phyloP scores from a whole-genome alignment of 2,329 filamentous ascomycete genomes.

The Aureobasidium zeae region DNA sequence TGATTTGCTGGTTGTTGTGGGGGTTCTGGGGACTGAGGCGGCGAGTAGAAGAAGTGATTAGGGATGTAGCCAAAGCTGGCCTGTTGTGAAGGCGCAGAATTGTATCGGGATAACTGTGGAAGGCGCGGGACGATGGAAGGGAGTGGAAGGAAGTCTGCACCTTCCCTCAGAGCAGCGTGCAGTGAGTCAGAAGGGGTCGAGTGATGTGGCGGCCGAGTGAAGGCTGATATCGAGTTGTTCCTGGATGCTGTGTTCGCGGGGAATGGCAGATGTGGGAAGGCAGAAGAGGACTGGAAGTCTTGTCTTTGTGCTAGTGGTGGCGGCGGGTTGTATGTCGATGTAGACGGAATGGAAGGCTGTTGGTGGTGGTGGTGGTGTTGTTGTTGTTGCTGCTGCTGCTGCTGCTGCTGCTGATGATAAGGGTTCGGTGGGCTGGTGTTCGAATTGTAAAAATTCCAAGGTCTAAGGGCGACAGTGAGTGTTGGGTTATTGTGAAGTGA shows the following conservation, averaged over 20 bases:
- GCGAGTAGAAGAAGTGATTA: constrained; percentile 15
- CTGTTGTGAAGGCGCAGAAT: neutral
- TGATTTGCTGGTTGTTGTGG: neutral
- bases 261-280: constrained; percentile 1
- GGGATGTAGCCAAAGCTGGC: constrained; percentile 14
- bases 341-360: neutral
- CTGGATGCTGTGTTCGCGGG: neutral
- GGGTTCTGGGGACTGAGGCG: constrained; percentile 1
- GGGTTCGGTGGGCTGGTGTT: neutral
- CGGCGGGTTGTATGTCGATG: neutral
- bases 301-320: neutral
- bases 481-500: too few species aligned
- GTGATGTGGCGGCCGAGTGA: neutral
- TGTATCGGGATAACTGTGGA: constrained; percentile 1
- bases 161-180: constrained; percentile 12
- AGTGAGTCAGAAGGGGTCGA: constrained; percentile 10
- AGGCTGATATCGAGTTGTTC: neutral
- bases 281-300: neutral
- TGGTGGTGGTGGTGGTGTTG: neutral
- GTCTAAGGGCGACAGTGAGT: constrained; percentile 1
- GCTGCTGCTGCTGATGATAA: neutral
- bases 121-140: constrained; percentile 6
- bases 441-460: constrained; percentile 4
- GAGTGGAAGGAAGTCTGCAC: constrained; percentile 9
- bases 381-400: too few species aligned